Evolutionary conservation across 371 early-diverging fungal species (phyloP).

Genomic region (Actinomortierella ambigua): DNA sequence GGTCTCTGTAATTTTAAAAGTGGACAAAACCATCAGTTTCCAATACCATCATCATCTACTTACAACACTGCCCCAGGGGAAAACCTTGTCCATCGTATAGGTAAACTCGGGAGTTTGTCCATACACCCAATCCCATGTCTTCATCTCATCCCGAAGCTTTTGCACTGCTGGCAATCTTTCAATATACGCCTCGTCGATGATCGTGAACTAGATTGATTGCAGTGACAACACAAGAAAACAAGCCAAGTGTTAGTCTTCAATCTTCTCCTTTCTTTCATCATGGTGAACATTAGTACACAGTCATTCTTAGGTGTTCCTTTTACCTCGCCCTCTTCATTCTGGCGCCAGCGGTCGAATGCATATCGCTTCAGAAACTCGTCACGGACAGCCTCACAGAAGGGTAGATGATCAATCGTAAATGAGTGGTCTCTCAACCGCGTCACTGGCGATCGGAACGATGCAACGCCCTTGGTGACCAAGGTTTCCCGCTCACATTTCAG

Average conservation of each 20-base stretch:
- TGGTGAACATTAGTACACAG: no score
- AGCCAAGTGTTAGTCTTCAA: no score
- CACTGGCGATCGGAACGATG: conserved; percentile 87
- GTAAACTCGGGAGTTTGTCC: conserved; percentile 94
- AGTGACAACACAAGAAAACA: no score
- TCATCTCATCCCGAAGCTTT: conserved; percentile 51
- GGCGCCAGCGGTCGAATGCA: conserved; percentile 30
- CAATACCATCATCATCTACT: no score
- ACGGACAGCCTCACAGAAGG: conserved; percentile 80
- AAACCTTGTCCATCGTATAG: conserved; percentile 56
- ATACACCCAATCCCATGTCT: conserved; percentile 91
- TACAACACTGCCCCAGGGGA: conserved; percentile 71
- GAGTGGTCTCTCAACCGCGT: conserved; percentile 82
- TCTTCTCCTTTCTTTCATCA: no score
- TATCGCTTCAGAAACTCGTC: conserved; percentile 69
- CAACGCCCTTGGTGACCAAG: conserved; percentile 85
- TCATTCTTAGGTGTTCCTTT: no score
- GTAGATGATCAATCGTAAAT: conserved; percentile 78
- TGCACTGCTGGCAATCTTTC: conserved; percentile 42
- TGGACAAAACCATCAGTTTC: no score
- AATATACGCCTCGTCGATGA: conserved; percentile 47
- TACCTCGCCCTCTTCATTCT: conserved; percentile 46
- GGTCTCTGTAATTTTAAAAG: no score
- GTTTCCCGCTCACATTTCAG: conserved; percentile 31
- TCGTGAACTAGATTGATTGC: conserved; percentile 9